Evolutionary conservation across 208 protist species (phyloP).

Genomic region (Borovskyia barvae): DNA sequence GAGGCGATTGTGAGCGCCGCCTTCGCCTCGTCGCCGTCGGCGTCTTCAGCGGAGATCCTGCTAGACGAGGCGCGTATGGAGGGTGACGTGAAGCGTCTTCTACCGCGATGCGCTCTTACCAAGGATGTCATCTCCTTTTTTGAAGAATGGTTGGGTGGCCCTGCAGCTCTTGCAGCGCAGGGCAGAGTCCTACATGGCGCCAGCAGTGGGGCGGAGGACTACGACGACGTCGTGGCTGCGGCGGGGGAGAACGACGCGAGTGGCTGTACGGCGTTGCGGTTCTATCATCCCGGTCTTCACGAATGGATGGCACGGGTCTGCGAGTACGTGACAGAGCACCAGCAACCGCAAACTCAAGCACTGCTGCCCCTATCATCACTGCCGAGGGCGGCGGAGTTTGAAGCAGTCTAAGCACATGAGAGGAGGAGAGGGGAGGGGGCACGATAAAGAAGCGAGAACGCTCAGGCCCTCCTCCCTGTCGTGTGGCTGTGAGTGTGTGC

Average conservation of each 20-base stretch:
- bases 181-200: neutral
- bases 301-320: slow-evolving; percentile 72
- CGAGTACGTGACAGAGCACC: slow-evolving; percentile 37
- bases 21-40: slow-evolving; percentile 3
- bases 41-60: slow-evolving; percentile 28
- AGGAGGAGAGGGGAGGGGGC: no score
- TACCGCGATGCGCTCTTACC: slow-evolving; percentile 60
- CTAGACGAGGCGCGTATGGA: slow-evolving; percentile 68
- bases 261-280: slow-evolving; percentile 21
- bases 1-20: slow-evolving; percentile 55
- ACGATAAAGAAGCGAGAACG: no score
- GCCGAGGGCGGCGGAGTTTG: no score
- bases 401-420: no score
- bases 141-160: slow-evolving; percentile 31
- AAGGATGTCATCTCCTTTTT: slow-evolving; percentile 53
- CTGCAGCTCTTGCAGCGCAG: neutral
- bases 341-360: slow-evolving; percentile 27
- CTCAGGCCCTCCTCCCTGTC: no score
- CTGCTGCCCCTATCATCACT: no score
- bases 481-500: no score
- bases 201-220: neutral
- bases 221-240: neutral
- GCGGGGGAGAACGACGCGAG: slow-evolving; percentile 14
- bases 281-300: slow-evolving; percentile 64
- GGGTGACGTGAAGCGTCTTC: slow-evolving; percentile 40